These are phyloP conservation scores for Ophiostoma novo-ulmi DNA, from an alignment of 2,329 filamentous ascomycete species.

Conservation along the genomic window DNA sequence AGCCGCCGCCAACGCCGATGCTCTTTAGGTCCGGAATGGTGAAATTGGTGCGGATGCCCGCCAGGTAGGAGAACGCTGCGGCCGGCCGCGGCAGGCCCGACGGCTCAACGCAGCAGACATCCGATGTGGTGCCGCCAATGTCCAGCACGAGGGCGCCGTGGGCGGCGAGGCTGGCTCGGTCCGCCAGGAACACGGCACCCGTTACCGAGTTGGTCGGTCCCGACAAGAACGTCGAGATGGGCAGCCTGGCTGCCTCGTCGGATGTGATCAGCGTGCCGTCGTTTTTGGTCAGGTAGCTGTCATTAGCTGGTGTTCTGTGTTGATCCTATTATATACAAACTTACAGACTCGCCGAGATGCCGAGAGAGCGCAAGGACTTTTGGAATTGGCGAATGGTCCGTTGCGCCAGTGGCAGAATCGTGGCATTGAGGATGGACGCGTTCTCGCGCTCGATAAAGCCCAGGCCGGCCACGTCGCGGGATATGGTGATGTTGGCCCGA, in stretches of 20 bases:
- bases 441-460: slow-evolving; percentile 3
- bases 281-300: background rate
- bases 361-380: background rate
- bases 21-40: background rate
- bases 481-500: background rate
- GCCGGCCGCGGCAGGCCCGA: slow-evolving; percentile 6
- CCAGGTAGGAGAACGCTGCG: background rate
- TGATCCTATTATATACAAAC: no score
- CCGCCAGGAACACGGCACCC: background rate
- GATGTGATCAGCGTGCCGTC: background rate
- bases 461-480: background rate
- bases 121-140: background rate
- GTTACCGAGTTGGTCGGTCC: background rate
- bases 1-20: background rate
- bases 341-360: background rate
- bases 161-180: background rate
- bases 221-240: background rate
- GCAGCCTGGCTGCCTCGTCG: background rate
- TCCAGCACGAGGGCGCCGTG: background rate
- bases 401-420: background rate
- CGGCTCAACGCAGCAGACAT: background rate
- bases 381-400: background rate
- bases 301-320: no score
- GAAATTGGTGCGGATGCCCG: slow-evolving; percentile 1
- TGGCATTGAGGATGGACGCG: background rate